Conservation (phyloP, 805 yeast genomes). For the Clavispora carvajalis region DNA sequence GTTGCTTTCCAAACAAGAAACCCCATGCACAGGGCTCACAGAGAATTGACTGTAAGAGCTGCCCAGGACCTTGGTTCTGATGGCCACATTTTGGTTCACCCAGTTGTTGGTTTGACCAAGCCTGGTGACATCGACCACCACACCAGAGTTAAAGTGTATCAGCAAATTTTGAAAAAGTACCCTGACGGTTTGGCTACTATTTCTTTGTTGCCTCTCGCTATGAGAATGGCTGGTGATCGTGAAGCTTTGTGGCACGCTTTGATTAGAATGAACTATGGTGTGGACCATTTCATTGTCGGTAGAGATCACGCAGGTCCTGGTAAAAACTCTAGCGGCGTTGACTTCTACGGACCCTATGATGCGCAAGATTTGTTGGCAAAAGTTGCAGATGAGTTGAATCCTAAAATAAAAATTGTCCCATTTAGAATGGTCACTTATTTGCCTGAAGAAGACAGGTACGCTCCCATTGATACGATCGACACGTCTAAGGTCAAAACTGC, state of each 20-base stretch:
- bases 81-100: conserved; percentile 75
- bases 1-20: conserved; percentile 98
- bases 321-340: conserved; percentile 76
- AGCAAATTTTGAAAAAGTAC: conserved; percentile 85
- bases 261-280: conserved; percentile 93
- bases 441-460: conserved; percentile 92
- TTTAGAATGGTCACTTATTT: conserved; percentile 95
- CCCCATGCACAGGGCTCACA: conserved; percentile 98
- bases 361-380: conserved; percentile 85
- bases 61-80: conserved; percentile 89
- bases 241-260: conserved; percentile 99
- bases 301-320: conserved; percentile 99
- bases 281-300: conserved; percentile 95
- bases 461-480: conserved; percentile 90
- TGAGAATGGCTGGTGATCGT: conserved; percentile 99
- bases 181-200: conserved; percentile 92
- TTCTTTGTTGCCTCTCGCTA: conserved; percentile 86
- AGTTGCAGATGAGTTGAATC: conserved; percentile 66
- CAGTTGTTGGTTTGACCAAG: conserved; percentile 94
- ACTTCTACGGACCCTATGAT: conserved; percentile 95
- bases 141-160: conserved; percentile 93
- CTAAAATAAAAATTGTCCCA: conserved; percentile 78
- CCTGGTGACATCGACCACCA: conserved; percentile 98
- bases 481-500: conserved; percentile 68
- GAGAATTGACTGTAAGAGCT: conserved; percentile 93